Base-by-base conservation (phyloP, 2,329 filamentous ascomycete genomes). In the Xylaria sp. region DNA sequence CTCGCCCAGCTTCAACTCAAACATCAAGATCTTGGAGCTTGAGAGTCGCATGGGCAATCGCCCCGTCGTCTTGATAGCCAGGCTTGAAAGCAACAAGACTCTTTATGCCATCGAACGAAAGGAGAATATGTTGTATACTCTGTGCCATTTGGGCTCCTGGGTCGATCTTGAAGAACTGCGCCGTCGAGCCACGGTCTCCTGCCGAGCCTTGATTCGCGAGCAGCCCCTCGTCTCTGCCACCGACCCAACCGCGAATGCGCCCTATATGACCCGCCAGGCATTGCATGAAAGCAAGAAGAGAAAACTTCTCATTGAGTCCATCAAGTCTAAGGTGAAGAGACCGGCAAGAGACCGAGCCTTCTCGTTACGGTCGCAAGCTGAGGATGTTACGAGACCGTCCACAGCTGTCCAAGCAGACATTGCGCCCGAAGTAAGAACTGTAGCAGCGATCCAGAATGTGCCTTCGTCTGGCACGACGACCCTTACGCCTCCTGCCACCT, bases 121-220 rank as follows among this genome's bases (percentile, higher is more conserved):
- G 42, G 76, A 79, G 13, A 73, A 76, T 52, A 80, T 81, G 0
- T 76, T 88, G 2, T 92, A 90, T 70, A 82, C 83, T 9, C 71
- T 91, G 30, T 92, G 87, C 72, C 86, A 83, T 67, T 76, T 94
- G 49, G 87, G 84, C 1, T 73, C 76, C 18, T 90, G 88, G 87
- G 79, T 89, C 19, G 81, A 86, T 62, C 70, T 88, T 55, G 78
- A 80, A 42, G 74, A 78, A 5, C 75, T 92, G 34, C 74, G 74
- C 23, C 70, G 72, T 9, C 72, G 77, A 46, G 82, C 84, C 46
- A 83, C 81, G 0, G 79, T 76, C 2, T 75, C 76, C 11, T 79
- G 74, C 61, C 67, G 68, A 30, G 66, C 70, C 30, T 58, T 73
- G 49, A 61, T 71, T 44, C 71, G 70, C 57, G 68, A 71, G 54